Percentiles rank a stretch among this genome's conserved stretches.
These are phyloP conservation scores for Thuja plicata DNA, from an alignment of 83 land plant genomes.

Conservation along the genomic window DNA sequence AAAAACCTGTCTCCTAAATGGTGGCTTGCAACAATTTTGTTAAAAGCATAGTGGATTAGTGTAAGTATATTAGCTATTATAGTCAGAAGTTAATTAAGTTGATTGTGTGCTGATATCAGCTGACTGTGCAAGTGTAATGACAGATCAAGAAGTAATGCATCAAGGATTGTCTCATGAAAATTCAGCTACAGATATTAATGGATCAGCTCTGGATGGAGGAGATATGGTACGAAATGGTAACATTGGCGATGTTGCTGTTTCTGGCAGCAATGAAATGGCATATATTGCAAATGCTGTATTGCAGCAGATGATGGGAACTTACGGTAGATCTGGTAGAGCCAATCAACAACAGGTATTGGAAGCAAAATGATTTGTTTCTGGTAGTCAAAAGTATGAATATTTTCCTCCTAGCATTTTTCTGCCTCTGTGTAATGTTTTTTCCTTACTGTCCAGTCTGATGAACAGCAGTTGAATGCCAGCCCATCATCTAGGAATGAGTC, in stretches of 20 bases:
- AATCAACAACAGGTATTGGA: constrained; percentile 12
- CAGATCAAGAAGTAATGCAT: background rate
- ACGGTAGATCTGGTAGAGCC: background rate
- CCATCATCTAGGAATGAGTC: background rate
- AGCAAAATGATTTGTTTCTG: background rate
- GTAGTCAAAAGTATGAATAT: background rate
- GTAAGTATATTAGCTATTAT: background rate
- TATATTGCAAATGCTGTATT: background rate
- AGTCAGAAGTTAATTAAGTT: background rate
- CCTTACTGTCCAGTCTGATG: background rate
- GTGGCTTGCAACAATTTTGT: background rate
- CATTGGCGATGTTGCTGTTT: background rate
- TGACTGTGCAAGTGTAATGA: background rate
- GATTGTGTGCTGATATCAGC: background rate
- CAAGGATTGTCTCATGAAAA: background rate
- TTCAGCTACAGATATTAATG: background rate
- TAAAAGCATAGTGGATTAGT: background rate
- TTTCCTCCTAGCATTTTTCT: background rate
- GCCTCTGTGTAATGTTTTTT: background rate
- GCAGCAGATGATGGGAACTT: constrained; percentile 7
- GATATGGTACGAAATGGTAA: background rate
- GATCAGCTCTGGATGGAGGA: background rate
- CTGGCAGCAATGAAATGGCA: background rate
- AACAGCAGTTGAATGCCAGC: background rate
- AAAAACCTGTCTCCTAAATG: background rate